Percentiles rank a stretch among this genome's conserved stretches.
Conservation (phyloP, 208 protist genomes). For the Crithidia fasciculata region DNA sequence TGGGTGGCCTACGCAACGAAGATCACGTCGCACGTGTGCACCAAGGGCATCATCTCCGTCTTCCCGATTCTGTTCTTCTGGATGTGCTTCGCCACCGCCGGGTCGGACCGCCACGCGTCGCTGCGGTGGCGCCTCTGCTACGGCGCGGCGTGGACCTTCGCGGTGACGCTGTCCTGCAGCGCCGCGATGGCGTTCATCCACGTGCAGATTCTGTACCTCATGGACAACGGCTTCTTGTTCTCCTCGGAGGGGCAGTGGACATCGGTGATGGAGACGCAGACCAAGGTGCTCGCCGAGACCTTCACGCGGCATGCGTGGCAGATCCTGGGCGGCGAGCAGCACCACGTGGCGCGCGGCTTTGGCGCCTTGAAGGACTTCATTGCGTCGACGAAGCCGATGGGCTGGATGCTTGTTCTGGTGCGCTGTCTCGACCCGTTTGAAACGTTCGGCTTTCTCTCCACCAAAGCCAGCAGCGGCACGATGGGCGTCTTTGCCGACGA, state of each 20-base stretch:
- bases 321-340: conserved; percentile 35
- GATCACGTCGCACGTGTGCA: conserved; percentile 54
- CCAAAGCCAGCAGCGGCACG: conserved; percentile 45
- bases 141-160: conserved; percentile 54
- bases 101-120: conserved; percentile 44
- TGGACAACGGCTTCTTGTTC: conserved; percentile 50
- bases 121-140: conserved; percentile 57
- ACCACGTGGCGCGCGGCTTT: conserved; percentile 12
- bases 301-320: conserved; percentile 29
- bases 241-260: conserved; percentile 54
- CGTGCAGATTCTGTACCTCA: conserved; percentile 55
- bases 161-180: conserved; percentile 53
- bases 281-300: conserved; percentile 16
- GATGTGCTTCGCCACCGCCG: conserved; percentile 58
- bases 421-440: conserved; percentile 65
- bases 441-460: conserved; percentile 62
- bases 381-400: conserved; percentile 27
- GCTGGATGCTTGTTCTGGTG: conserved; percentile 38
- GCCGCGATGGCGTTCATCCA: conserved; percentile 58
- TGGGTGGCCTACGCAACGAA: conserved; percentile 45
- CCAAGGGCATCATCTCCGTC: conserved; percentile 53
- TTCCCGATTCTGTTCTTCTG: conserved; percentile 56
- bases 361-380: conserved; percentile 14
- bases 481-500: conserved; percentile 48
- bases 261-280: conserved; percentile 66